Evolutionary conservation across 805 yeast genomes (phyloP), one percentile per base, ranked within the genome.

Genomic region (Yarrowia sp.): DNA sequence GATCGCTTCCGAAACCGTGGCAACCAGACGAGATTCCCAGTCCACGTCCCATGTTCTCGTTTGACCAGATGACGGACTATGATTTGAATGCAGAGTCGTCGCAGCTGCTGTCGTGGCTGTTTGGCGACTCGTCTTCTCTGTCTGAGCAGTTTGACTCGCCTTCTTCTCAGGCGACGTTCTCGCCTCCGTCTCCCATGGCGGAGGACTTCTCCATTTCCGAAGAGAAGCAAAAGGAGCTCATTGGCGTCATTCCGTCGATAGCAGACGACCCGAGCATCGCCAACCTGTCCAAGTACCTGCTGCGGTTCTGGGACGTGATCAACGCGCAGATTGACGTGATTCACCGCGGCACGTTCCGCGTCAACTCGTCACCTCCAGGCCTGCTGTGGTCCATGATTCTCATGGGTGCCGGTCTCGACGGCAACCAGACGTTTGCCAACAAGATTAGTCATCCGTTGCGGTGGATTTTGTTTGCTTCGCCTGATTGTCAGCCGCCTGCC

Each of bases 401-500:
- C 43, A 72, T 86, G 33, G 91, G 91, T 0, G 81, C 87, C 26
- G 77, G 78, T 65, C 80, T 66, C 76, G 73, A 72, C 73, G 64
- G 69, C 68, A 68, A 67, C 30, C 51, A 52, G 59, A 76, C 75
- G 52, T 76, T 85, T 52, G 81, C 85, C 9, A 74, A 78, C 68
- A 68, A 70, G 62, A 79, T 86, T 11, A 83, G 85, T 0, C 79
- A 74, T 46, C 87, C 96, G 0, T 74, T 90, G 30, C 76, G 97
- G 62, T 88, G 86, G 82, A 76, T 82, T 32, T 80, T 91, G 3
- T 90, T 90, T 71, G 83, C 88, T 40, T 83, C 87, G 54, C 84
- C 85, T 8, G 89, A 85, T 63, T 90, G 89, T 72, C 84, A 82
- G 65, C 87, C 96, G 0, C 96, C 96, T 0, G 87, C 91, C 0